Conservation (phyloP, 192 early-diverging fungal species). For the Gaertneriomyces sp. region DNA sequence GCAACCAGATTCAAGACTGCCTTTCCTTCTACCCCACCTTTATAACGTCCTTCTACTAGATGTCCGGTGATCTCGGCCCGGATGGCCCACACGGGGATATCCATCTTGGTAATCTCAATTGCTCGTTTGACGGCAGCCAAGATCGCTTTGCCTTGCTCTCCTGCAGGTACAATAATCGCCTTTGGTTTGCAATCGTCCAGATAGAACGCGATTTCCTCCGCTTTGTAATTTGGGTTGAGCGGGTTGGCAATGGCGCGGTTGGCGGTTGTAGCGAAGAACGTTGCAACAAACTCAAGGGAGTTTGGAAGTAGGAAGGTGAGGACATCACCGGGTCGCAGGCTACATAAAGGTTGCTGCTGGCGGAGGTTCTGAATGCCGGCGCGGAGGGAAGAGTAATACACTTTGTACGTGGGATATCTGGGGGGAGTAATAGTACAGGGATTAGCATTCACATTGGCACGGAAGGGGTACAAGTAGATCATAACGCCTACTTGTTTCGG, state of each 20-base stretch:
- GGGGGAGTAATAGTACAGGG: not conserved
- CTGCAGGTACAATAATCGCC: conserved; percentile 62
- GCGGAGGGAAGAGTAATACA: conserved; percentile 31
- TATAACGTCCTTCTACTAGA: conserved; percentile 3
- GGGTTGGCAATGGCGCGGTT: conserved; percentile 67
- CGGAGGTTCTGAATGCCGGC: conserved; percentile 6
- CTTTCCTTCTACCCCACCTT: conserved; percentile 5
- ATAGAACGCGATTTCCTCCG: conserved; percentile 72
- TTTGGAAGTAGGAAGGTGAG: conserved; percentile 54
- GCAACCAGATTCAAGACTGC: conserved; percentile 3
- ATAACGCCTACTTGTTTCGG: not conserved
- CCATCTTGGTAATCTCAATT: conserved; percentile 49
- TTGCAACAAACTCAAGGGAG: conserved; percentile 60
- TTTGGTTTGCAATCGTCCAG: conserved; percentile 64
- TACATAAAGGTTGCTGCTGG: conserved; percentile 21
- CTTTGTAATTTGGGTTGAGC: conserved; percentile 64
- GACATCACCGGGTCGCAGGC: conserved; percentile 22
- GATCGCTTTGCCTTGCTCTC: conserved; percentile 13
- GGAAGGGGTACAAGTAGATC: not conserved
- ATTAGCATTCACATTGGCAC: not conserved
- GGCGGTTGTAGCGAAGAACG: conserved; percentile 63
- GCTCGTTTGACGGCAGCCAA: conserved; percentile 47
- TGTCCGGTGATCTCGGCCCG: conserved; percentile 39
- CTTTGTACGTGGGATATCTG: conserved; percentile 8
- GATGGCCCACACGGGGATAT: conserved; percentile 57